phyloP scores from a whole-genome alignment of 2,329 filamentous ascomycete genomes.

The Curvularia spicifera region DNA sequence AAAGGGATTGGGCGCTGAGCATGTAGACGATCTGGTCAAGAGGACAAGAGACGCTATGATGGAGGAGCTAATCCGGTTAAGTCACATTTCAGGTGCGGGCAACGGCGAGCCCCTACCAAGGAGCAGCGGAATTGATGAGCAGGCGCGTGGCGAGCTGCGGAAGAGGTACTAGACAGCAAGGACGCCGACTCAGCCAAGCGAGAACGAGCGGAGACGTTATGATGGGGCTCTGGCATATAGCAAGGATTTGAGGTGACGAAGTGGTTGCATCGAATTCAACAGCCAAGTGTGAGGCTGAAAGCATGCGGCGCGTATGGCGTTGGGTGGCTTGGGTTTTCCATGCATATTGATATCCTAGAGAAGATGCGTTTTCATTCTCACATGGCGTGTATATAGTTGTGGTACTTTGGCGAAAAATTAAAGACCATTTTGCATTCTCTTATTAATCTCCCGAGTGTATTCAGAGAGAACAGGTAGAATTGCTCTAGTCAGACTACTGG shows the following conservation, averaged over 20 bases:
- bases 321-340: slow-evolving; percentile 1
- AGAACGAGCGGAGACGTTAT: neutral
- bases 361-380: slow-evolving; percentile 3
- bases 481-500: neutral
- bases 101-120: slow-evolving; percentile 37
- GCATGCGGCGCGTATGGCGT: slow-evolving; percentile 17
- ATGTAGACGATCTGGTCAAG: slow-evolving; percentile 45
- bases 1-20: slow-evolving; percentile 41
- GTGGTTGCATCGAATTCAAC: neutral
- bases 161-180: slow-evolving; percentile 29
- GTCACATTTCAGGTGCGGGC: slow-evolving; percentile 34
- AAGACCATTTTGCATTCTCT: neutral
- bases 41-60: slow-evolving; percentile 47
- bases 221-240: neutral
- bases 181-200: neutral
- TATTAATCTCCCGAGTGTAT: neutral
- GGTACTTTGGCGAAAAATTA: neutral
- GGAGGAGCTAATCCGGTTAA: slow-evolving; percentile 44
- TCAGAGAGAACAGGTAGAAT: neutral
- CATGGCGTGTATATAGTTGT: slow-evolving; percentile 14
- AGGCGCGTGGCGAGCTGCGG: slow-evolving; percentile 31
- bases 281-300: neutral
- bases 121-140: slow-evolving; percentile 26
- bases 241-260: neutral
- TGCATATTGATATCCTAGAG: slow-evolving; percentile 23